These are phyloP conservation scores for Linum lewisii DNA, from an alignment of 345 rosid genomes.

Conservation along the genomic window DNA sequence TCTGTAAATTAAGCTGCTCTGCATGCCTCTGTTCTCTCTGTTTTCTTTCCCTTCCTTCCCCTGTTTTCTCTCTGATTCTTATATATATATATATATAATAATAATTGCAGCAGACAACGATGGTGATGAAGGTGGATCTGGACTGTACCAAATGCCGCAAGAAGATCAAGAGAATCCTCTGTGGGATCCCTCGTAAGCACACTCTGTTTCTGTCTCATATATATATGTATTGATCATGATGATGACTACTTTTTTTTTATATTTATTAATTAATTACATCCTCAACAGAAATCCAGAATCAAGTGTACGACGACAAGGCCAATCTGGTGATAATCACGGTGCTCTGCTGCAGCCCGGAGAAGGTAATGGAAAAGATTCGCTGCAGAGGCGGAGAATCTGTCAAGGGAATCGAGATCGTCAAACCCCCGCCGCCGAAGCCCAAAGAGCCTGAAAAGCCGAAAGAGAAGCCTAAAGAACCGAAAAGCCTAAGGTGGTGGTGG, in stretches of 20 bases:
- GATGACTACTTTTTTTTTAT: background rate
- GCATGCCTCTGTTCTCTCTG: no score
- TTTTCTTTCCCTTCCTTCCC: no score
- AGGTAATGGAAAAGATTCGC: background rate
- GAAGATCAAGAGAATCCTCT: slow-evolving; percentile 69
- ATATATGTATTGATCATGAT: no score
- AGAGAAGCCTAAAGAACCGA: slow-evolving; percentile 2
- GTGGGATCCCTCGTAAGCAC: slow-evolving; percentile 59
- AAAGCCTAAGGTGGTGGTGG: no score
- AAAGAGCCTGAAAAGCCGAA: slow-evolving; percentile 1
- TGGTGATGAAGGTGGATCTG: slow-evolving; percentile 69
- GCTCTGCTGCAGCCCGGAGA: slow-evolving; percentile 1
- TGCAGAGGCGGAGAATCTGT: slow-evolving; percentile 1
- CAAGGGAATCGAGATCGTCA: slow-evolving; percentile 2
- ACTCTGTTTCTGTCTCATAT: background rate
- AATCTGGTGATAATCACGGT: slow-evolving; percentile 2
- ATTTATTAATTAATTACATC: slow-evolving; percentile 13
- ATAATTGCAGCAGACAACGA: slow-evolving; percentile 38
- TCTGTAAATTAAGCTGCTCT: no score
- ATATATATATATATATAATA: no score
- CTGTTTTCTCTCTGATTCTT: no score
- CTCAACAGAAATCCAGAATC: slow-evolving; percentile 30
- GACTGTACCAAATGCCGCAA: slow-evolving; percentile 49
- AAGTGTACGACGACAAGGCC: slow-evolving; percentile 6
- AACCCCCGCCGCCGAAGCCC: background rate